These are phyloP conservation scores for Fusarium cyanostomum DNA, from an alignment of 2,329 filamentous ascomycete species.

Conservation along the genomic window DNA sequence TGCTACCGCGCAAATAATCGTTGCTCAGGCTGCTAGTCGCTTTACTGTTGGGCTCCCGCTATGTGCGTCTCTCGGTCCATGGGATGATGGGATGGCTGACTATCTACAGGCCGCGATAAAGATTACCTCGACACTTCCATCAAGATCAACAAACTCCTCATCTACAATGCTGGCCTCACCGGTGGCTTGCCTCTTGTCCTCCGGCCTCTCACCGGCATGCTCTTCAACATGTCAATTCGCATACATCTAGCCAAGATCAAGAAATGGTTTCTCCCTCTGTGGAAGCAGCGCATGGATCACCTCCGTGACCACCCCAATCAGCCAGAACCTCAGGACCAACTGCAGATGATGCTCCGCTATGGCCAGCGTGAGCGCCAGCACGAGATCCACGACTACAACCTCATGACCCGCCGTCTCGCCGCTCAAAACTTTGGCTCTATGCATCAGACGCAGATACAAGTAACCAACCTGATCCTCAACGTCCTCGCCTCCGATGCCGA, in stretches of 20 bases:
- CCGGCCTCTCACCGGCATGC: conserved; percentile 45
- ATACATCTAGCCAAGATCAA: conserved; percentile 41
- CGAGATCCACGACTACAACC: conserved; percentile 46
- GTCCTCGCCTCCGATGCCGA: conserved; percentile 50
- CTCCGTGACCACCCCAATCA: conserved; percentile 16
- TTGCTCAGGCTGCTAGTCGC: conserved; percentile 45
- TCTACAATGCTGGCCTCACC: conserved; percentile 47
- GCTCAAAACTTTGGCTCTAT: conserved; percentile 51
- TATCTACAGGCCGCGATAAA: conserved; percentile 43
- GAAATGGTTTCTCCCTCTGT: conserved; percentile 40
- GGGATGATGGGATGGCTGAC: background rate
- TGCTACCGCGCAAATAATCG: conserved; percentile 40
- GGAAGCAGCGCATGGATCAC: conserved; percentile 24
- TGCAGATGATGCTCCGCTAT: conserved; percentile 55
- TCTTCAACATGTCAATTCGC: conserved; percentile 37
- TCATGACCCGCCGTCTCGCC: conserved; percentile 46
- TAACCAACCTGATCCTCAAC: conserved; percentile 53
- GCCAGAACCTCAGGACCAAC: conserved; percentile 48
- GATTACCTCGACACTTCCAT: conserved; percentile 46
- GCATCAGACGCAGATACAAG: conserved; percentile 53
- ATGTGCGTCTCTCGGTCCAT: conserved; percentile 34
- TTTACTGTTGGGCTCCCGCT: conserved; percentile 47
- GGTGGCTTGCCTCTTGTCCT: conserved; percentile 45
- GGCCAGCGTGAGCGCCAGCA: conserved; percentile 50
- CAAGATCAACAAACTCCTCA: conserved; percentile 45